Evolutionary conservation across 2,329 filamentous ascomycete species (phyloP).

Genomic region (Hymenoscyphus fructigenus): DNA sequence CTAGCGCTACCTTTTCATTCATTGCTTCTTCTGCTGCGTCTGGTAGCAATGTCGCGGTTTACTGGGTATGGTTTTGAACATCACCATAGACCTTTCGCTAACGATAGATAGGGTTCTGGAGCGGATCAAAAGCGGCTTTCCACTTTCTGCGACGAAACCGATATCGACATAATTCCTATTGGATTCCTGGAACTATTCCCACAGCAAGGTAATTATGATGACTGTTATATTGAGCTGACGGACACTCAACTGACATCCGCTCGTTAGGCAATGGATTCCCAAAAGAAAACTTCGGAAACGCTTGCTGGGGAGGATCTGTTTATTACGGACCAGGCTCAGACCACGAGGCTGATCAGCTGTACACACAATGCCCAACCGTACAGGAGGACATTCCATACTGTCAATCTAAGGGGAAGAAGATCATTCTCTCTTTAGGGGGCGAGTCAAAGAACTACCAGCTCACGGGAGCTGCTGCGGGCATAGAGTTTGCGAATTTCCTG

Average conservation of each 20-base stretch:
- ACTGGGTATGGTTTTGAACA: conserved; percentile 39
- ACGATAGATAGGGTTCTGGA: conserved; percentile 41
- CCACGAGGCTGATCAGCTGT: conserved; percentile 37
- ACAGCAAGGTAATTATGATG: conserved; percentile 27
- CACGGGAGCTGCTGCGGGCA: conserved; percentile 39
- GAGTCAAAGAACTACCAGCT: conserved; percentile 38
- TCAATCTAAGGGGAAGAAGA: conserved; percentile 42
- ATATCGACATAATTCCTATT: conserved; percentile 45
- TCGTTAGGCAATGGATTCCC: conserved; percentile 42
- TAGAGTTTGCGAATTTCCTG: conserved; percentile 39
- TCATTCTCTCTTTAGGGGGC: conserved; percentile 44
- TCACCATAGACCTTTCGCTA: not conserved
- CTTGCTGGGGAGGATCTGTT: conserved; percentile 37
- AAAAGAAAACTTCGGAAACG: conserved; percentile 44
- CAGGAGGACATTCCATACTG: conserved; percentile 42
- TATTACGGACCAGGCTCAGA: conserved; percentile 31
- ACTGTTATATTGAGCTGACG: not conserved
- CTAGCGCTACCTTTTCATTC: conserved; percentile 30
- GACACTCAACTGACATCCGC: not conserved
- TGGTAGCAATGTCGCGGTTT: conserved; percentile 42
- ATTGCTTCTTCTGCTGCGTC: conserved; percentile 31
- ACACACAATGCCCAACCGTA: conserved; percentile 38
- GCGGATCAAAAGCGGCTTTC: conserved; percentile 39
- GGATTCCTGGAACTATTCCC: conserved; percentile 45
- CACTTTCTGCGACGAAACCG: conserved; percentile 41